These are phyloP conservation scores for Xylaria grammica DNA, from an alignment of 495 filamentous ascomycete genomes.

Conservation along the genomic window DNA sequence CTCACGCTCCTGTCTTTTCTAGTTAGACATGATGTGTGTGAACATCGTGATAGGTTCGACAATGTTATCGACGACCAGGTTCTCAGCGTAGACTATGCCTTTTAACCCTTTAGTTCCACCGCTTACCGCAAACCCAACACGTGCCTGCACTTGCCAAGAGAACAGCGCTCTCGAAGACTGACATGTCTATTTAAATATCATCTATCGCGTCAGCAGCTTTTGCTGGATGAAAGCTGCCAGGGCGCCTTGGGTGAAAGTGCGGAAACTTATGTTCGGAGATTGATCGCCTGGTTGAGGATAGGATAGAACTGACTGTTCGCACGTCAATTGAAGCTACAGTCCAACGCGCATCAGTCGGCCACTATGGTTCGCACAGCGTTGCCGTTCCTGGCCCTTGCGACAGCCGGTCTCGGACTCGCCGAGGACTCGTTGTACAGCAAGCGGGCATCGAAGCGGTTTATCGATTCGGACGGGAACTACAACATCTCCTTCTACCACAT, in stretches of 20 bases:
- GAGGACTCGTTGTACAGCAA: conserved; percentile 49
- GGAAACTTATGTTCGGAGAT: neutral
- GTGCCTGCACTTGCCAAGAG: conserved; percentile 5
- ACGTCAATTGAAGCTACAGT: neutral
- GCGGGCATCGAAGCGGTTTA: conserved; percentile 51
- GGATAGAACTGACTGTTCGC: too few relatives aligned
- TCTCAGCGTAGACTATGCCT: neutral
- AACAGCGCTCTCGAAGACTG: neutral
- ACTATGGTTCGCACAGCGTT: conserved; percentile 29
- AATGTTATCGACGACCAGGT: neutral
- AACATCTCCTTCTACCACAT: conserved; percentile 67
- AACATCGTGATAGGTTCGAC: conserved; percentile 7
- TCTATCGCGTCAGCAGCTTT: neutral
- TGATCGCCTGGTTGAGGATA: neutral
- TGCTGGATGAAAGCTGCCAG: too few relatives aligned
- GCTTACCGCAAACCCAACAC: neutral
- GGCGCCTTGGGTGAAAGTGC: neutral
- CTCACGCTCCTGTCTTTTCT: conserved; percentile 6
- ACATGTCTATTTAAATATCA: conserved; percentile 10
- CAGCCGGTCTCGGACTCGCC: conserved; percentile 23
- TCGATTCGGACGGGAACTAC: conserved; percentile 57
- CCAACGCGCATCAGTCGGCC: neutral
- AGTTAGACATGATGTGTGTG: neutral
- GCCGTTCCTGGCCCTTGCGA: conserved; percentile 20
- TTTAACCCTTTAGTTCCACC: neutral